Conservation (phyloP, 768 basidiomycete genomes). For the Trametes cubensis region DNA sequence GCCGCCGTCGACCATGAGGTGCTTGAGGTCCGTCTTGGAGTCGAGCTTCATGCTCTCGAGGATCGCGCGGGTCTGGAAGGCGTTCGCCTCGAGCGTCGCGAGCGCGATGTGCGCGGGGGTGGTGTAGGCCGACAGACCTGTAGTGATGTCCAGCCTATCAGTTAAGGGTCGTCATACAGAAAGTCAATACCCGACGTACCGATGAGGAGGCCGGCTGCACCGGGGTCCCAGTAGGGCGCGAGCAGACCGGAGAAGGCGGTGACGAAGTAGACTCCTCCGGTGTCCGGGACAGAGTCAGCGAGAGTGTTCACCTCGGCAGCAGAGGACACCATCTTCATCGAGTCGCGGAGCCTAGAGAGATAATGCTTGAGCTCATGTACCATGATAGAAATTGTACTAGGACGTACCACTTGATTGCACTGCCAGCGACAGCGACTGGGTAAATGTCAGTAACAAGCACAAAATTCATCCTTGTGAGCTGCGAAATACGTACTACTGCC, state of each 20-base stretch:
- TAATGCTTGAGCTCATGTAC: background rate
- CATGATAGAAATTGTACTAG: background rate
- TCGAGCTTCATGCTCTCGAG: conserved; percentile 95
- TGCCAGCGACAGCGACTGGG: conserved; percentile 90
- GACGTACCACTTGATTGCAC: conserved; percentile 83
- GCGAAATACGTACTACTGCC: conserved; percentile 74
- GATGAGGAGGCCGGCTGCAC: conserved; percentile 84
- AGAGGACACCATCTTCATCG: conserved; percentile 78
- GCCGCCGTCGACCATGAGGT: conserved; percentile 96
- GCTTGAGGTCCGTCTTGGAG: conserved; percentile 74
- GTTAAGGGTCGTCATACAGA: too few relatives aligned
- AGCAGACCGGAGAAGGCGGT: conserved; percentile 95
- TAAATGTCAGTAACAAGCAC: conserved; percentile 6
- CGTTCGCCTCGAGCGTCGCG: conserved; percentile 94
- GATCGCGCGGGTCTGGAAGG: conserved; percentile 94
- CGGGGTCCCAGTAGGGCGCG: conserved; percentile 97
- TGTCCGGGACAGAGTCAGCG: conserved; percentile 72
- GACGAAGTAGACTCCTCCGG: conserved; percentile 94
- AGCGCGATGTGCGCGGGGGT: conserved; percentile 92
- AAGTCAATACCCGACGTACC: conserved; percentile 45
- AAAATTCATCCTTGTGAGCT: background rate
- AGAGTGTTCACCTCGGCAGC: conserved; percentile 86
- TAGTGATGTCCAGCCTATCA: background rate
- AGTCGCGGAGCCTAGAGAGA: conserved; percentile 75
- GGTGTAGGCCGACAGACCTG: conserved; percentile 83